phyloP scores from a whole-genome alignment of 2,329 filamentous ascomycete species.

The Stromatinia cepivora region DNA sequence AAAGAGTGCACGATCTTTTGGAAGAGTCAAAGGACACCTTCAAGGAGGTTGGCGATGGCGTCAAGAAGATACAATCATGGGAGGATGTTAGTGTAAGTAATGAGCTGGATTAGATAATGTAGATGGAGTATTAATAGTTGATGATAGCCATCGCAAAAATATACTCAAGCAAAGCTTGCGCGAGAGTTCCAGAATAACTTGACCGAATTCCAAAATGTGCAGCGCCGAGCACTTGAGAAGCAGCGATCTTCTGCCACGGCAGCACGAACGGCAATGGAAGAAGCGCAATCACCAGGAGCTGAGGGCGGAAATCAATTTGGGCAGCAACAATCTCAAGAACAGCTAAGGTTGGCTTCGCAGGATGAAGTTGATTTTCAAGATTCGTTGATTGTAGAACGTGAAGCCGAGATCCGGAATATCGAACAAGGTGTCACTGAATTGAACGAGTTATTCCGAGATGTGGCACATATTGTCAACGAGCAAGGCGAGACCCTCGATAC shows the following conservation, averaged over 20 bases:
- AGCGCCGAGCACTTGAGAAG: slow-evolving; percentile 87
- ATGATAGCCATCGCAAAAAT: slow-evolving; percentile 83
- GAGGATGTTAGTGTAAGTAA: slow-evolving; percentile 72
- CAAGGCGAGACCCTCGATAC: slow-evolving; percentile 87
- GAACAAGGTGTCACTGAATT: slow-evolving; percentile 94
- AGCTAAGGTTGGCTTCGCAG: slow-evolving; percentile 80
- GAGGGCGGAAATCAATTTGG: slow-evolving; percentile 44
- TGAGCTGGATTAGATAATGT: slow-evolving; percentile 24
- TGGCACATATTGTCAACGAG: slow-evolving; percentile 95
- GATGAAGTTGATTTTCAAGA: slow-evolving; percentile 98
- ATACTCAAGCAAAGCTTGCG: slow-evolving; percentile 91
- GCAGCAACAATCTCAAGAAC: slow-evolving; percentile 69
- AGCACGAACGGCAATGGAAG: slow-evolving; percentile 76
- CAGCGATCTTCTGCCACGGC: slow-evolving; percentile 83
- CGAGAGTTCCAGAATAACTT: slow-evolving; percentile 89
- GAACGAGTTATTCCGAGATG: slow-evolving; percentile 95
- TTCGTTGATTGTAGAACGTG: slow-evolving; percentile 89
- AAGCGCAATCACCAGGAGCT: slow-evolving; percentile 47
- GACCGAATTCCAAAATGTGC: slow-evolving; percentile 88
- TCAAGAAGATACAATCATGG: slow-evolving; percentile 90
- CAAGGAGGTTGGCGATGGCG: slow-evolving; percentile 86
- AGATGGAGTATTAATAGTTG: slow-evolving; percentile 24
- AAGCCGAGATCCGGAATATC: slow-evolving; percentile 95
- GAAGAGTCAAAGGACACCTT: slow-evolving; percentile 85
- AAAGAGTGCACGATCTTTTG: slow-evolving; percentile 83